These are phyloP conservation scores for Arthroderma sp. DNA, from an alignment of 2,329 filamentous ascomycete genomes.

Conservation along the genomic window DNA sequence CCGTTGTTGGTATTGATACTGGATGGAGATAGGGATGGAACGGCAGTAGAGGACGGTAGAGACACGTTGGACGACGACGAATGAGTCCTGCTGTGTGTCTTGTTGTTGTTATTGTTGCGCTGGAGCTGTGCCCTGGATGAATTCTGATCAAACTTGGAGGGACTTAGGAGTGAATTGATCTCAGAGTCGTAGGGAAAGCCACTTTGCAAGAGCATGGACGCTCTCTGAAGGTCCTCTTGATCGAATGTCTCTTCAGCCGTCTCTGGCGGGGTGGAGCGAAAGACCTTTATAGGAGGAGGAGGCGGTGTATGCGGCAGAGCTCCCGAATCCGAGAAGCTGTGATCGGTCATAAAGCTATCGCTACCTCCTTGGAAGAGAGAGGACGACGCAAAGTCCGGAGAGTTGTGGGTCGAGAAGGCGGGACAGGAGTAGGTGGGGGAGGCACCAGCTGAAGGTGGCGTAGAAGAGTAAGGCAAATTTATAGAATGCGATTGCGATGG, in stretches of 20 bases:
- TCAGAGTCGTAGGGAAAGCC: conserved; percentile 5
- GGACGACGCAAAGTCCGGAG: conserved; percentile 9
- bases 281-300: conserved; percentile 14
- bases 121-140: neutral
- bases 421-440: conserved; percentile 9
- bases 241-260: conserved; percentile 15
- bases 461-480: neutral
- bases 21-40: conserved; percentile 31
- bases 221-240: conserved; percentile 12
- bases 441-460: conserved; percentile 1
- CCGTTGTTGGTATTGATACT: neutral
- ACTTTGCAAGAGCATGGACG: conserved; percentile 27
- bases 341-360: conserved; percentile 9
- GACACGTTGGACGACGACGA: conserved; percentile 32
- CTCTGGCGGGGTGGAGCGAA: conserved; percentile 16
- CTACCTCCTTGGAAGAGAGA: conserved; percentile 7
- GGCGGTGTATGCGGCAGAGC: conserved; percentile 20
- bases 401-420: conserved; percentile 10
- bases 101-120: conserved; percentile 9
- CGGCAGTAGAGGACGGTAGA: conserved; percentile 28
- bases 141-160: conserved; percentile 6
- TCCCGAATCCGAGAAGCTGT: conserved; percentile 11
- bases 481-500: conserved; percentile 4
- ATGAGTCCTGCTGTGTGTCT: conserved; percentile 24
- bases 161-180: conserved; percentile 6